A percentile compares a stretch with the other conserved stretches of the same genome.
These are phyloP conservation scores for Daldinia caldariorum DNA, from an alignment of 495 filamentous ascomycete genomes.

Conservation along the genomic window DNA sequence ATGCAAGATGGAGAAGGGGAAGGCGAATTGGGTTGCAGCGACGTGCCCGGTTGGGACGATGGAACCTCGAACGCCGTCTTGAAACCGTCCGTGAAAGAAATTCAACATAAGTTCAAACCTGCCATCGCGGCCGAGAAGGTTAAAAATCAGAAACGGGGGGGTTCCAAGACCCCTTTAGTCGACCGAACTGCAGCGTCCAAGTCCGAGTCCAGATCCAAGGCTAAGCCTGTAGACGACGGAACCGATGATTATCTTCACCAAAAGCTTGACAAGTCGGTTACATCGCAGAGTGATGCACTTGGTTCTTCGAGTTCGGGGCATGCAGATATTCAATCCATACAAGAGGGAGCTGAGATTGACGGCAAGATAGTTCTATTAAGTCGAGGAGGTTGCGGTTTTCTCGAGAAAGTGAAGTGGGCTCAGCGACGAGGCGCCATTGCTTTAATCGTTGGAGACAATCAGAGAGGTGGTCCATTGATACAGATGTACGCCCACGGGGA, in stretches of 20 bases:
- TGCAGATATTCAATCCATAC: slow-evolving; percentile 93
- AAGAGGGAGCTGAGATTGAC: slow-evolving; percentile 92
- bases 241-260: slow-evolving; percentile 93
- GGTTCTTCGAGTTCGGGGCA: slow-evolving; percentile 64
- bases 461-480: slow-evolving; percentile 83
- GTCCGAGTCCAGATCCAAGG: slow-evolving; percentile 35
- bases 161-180: slow-evolving; percentile 38
- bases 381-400: slow-evolving; percentile 92
- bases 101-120: slow-evolving; percentile 48
- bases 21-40: slow-evolving; percentile 95
- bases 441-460: slow-evolving; percentile 93
- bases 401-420: slow-evolving; percentile 97
- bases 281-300: slow-evolving; percentile 44
- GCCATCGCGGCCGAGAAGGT: slow-evolving; percentile 44
- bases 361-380: slow-evolving; percentile 92
- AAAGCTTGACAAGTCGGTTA: slow-evolving; percentile 57
- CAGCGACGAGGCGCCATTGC: slow-evolving; percentile 89
- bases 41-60: slow-evolving; percentile 91
- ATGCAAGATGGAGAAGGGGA: slow-evolving; percentile 70
- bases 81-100: slow-evolving; percentile 43
- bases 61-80: slow-evolving; percentile 51
- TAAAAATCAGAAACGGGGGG: slow-evolving; percentile 44
- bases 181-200: slow-evolving; percentile 40
- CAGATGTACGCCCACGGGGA: slow-evolving; percentile 98
- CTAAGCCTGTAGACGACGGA: slow-evolving; percentile 69